phyloP scores from a whole-genome alignment of 352 stramenopile genomes.

The Discostella stelligera region DNA sequence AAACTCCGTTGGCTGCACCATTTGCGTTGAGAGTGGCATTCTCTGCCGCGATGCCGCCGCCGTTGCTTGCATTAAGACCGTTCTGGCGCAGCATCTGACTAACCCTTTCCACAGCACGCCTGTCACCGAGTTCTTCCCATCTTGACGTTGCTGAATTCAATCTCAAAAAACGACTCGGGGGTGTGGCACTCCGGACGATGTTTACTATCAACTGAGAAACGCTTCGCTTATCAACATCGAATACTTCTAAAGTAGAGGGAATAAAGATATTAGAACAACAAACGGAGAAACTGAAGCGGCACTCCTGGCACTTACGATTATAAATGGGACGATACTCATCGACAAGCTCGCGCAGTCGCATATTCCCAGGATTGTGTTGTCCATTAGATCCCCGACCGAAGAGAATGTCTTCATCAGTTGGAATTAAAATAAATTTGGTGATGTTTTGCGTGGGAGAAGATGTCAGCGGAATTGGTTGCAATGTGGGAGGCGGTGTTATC shows the following conservation, averaged over 20 bases:
- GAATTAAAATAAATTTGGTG: not conserved
- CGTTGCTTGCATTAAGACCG: not conserved
- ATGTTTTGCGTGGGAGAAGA: not conserved
- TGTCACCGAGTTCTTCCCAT: slow-evolving; percentile 64
- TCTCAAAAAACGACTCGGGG: slow-evolving; percentile 45
- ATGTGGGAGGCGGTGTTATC: not conserved
- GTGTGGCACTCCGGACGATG: slow-evolving; percentile 22
- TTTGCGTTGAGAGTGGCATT: not conserved
- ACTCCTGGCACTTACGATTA: not conserved
- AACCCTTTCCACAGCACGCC: slow-evolving; percentile 63
- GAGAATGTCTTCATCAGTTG: slow-evolving; percentile 43
- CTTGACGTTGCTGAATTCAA: slow-evolving; percentile 26
- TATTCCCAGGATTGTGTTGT: slow-evolving; percentile 51
- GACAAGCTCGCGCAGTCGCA: slow-evolving; percentile 33
- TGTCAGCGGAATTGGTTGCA: not conserved
- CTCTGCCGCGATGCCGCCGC: not conserved
- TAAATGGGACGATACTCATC: slow-evolving; percentile 30
- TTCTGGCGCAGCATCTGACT: slow-evolving; percentile 57
- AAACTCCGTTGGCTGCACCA: not conserved
- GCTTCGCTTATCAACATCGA: slow-evolving; percentile 43
- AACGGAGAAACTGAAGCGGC: not conserved
- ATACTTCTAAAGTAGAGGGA: not conserved
- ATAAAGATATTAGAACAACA: not conserved
- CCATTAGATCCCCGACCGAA: slow-evolving; percentile 51
- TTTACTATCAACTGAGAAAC: slow-evolving; percentile 42